Evolutionary conservation across 441 rosid species (phyloP).

Genomic region (Gossypium aridum): DNA sequence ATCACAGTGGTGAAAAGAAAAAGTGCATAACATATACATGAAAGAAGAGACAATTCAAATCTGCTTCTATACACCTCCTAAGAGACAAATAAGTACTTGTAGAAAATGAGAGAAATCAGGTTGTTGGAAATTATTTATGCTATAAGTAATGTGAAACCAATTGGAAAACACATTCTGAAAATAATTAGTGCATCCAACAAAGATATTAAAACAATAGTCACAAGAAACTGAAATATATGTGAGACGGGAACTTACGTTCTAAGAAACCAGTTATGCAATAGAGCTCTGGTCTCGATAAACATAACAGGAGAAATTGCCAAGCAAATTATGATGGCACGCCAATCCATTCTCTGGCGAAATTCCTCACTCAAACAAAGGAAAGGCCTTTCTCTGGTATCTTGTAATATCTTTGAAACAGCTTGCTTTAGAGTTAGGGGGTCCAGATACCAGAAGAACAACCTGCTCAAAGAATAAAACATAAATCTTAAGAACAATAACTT

Average conservation of each 20-base stretch:
- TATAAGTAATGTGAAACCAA: background rate
- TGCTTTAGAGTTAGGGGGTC: slow-evolving; percentile 52
- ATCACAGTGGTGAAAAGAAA: background rate
- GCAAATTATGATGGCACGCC: slow-evolving; percentile 39
- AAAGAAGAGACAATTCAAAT: background rate
- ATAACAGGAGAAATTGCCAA: slow-evolving; percentile 48
- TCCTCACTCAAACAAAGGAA: slow-evolving; percentile 50
- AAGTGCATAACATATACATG: background rate
- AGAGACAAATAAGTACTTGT: background rate
- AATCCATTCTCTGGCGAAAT: slow-evolving; percentile 51
- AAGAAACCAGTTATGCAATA: slow-evolving; percentile 71
- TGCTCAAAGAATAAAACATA: slow-evolving; percentile 16
- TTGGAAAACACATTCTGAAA: background rate
- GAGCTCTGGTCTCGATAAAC: slow-evolving; percentile 47
- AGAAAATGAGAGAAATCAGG: background rate
- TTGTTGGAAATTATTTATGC: background rate
- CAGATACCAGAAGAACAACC: slow-evolving; percentile 68
- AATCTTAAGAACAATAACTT: background rate
- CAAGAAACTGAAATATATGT: background rate
- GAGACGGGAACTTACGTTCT: slow-evolving; percentile 44
- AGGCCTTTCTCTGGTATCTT: slow-evolving; percentile 47
- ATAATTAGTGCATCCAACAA: background rate
- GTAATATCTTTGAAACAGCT: slow-evolving; percentile 52
- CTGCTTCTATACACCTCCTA: background rate
- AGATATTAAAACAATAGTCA: background rate